Percentiles rank a stretch among this genome's conserved stretches.
Evolutionary conservation across 345 rosid species (phyloP).

Genomic region (Brassica carinata): DNA sequence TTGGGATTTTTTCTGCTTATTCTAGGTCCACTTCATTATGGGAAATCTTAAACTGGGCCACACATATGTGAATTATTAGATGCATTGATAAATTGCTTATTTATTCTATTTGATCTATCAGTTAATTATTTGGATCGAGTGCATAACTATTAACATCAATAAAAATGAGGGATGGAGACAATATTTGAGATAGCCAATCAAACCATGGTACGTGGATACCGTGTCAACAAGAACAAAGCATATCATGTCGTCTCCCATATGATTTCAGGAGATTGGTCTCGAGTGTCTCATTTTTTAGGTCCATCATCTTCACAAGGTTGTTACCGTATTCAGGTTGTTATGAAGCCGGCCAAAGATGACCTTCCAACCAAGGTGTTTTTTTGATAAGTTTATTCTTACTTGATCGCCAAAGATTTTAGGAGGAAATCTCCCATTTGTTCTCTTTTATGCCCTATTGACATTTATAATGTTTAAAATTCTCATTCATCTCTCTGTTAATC

Average conservation of each 20-base stretch:
- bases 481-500: background rate
- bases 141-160: conserved; percentile 9
- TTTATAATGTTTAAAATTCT: no score
- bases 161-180: background rate
- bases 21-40: conserved; percentile 43
- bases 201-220: background rate
- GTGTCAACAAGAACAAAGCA: background rate
- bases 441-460: background rate
- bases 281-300: background rate
- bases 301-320: background rate
- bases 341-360: background rate
- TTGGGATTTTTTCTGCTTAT: conserved; percentile 29
- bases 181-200: background rate
- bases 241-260: background rate
- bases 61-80: conserved; percentile 9
- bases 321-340: background rate
- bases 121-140: conserved; percentile 7
- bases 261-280: background rate
- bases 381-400: background rate
- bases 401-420: background rate
- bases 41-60: conserved; percentile 30
- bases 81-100: background rate
- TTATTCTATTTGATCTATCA: conserved; percentile 11
- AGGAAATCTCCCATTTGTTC: background rate
- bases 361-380: background rate